Evolutionary conservation across 2,329 filamentous ascomycete genomes (phyloP).

Genomic region (Exophiala alcalophila): DNA sequence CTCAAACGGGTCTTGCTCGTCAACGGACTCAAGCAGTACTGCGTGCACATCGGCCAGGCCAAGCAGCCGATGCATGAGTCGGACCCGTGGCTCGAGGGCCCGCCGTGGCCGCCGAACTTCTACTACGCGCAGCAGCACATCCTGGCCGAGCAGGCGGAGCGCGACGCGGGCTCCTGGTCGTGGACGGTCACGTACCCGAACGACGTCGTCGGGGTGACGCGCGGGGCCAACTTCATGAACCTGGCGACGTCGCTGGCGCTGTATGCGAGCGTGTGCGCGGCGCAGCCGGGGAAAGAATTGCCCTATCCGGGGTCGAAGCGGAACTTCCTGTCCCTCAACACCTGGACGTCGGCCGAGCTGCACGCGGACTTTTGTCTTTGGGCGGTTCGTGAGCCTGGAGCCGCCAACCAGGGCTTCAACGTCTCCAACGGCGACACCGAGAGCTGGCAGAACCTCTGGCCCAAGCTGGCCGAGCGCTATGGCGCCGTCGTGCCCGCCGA

Average conservation of each 20-base stretch:
- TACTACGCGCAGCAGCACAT: conserved; percentile 55
- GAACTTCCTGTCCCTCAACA: too few species aligned
- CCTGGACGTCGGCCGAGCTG: too few species aligned
- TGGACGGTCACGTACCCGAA: conserved; percentile 51
- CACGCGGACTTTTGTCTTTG: conserved; percentile 52
- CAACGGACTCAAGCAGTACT: conserved; percentile 53
- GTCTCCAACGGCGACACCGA: conserved; percentile 45
- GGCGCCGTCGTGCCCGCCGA: too few species aligned
- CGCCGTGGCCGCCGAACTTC: conserved; percentile 49
- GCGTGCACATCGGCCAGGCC: conserved; percentile 47
- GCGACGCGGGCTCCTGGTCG: conserved; percentile 33
- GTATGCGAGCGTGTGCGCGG: conserved; percentile 44
- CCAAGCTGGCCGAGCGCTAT: conserved; percentile 46
- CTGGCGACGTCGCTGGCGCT: conserved; percentile 50
- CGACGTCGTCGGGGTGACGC: conserved; percentile 49
- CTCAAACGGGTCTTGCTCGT: conserved; percentile 50
- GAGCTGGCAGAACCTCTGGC: conserved; percentile 50
- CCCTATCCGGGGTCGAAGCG: too few species aligned
- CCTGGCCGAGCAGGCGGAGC: conserved; percentile 42
- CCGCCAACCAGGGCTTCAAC: conserved; percentile 50
- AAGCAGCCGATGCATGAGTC: too few species aligned
- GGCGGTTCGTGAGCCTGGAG: conserved; percentile 43
- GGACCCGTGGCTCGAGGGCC: conserved; percentile 46
- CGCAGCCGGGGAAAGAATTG: conserved; percentile 32
- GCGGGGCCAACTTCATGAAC: conserved; percentile 51